Percentiles rank a stretch among this genome's conserved stretches.
Conservation (phyloP, 345 rosid genomes). For the Eucalyptus regnans region DNA sequence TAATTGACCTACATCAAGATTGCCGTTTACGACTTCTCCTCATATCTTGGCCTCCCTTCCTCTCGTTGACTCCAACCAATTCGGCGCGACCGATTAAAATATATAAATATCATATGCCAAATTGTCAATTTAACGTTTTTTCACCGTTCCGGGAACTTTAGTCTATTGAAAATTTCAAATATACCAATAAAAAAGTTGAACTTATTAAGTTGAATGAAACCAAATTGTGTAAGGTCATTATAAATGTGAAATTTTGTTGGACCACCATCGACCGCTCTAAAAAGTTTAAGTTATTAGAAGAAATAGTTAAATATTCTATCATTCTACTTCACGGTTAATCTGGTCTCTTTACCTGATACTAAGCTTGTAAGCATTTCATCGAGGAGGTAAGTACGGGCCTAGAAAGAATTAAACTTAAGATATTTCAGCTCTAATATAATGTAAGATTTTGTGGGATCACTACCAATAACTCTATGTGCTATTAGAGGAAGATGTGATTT, state of each 20-base stretch:
- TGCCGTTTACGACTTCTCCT: neutral
- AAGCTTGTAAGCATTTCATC: too few species aligned
- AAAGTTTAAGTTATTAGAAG: too few species aligned
- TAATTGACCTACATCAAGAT: neutral
- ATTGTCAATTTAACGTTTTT: neutral
- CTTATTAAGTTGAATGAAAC: neutral
- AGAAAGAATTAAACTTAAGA: too few species aligned
- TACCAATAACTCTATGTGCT: too few species aligned
- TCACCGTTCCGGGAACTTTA: neutral
- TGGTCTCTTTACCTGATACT: too few species aligned
- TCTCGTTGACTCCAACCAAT: neutral
- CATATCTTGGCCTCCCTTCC: neutral
- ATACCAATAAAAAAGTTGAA: neutral
- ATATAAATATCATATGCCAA: neutral
- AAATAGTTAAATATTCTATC: too few species aligned
- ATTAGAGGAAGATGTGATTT: too few species aligned
- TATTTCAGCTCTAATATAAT: rapidly evolving
- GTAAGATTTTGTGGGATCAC: too few species aligned
- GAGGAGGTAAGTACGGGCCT: too few species aligned
- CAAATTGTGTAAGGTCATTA: neutral
- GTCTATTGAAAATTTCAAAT: neutral
- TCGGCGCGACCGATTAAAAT: neutral
- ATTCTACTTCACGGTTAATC: too few species aligned
- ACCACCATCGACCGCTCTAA: too few species aligned
- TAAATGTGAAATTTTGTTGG: neutral